Evolutionary conservation across 2,329 filamentous ascomycete genomes (phyloP).

Genomic region (Talaromyces sp.): DNA sequence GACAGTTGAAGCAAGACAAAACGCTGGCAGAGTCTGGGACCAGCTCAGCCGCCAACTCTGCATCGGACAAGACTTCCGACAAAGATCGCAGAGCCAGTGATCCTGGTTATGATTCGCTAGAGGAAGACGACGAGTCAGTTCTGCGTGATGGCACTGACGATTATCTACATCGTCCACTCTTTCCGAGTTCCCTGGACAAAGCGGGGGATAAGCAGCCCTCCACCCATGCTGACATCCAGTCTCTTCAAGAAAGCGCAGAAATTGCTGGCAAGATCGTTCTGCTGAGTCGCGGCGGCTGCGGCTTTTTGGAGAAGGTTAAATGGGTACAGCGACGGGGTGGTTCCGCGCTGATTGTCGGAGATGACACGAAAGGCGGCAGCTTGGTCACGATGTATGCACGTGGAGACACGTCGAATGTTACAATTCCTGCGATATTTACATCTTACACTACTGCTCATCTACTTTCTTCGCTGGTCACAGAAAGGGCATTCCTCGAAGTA

Average conservation of each 20-base stretch:
- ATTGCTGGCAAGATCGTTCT: conserved; percentile 91
- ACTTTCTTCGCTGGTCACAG: conserved; percentile 76
- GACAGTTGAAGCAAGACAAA: conserved; percentile 29
- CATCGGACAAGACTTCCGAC: conserved; percentile 17
- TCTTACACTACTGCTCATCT: conserved; percentile 91
- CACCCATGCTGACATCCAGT: conserved; percentile 84
- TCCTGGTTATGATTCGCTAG: conserved; percentile 18
- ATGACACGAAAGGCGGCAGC: conserved; percentile 82
- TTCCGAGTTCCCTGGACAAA: conserved; percentile 29
- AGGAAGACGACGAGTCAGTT: conserved; percentile 12
- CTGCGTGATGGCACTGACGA: conserved; percentile 77
- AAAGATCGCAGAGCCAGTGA: conserved; percentile 19
- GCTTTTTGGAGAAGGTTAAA: conserved; percentile 93
- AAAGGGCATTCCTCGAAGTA: background rate
- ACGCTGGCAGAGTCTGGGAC: conserved; percentile 15
- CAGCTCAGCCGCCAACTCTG: conserved; percentile 19
- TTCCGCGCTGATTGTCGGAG: conserved; percentile 85
- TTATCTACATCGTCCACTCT: conserved; percentile 62
- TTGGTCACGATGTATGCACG: conserved; percentile 98
- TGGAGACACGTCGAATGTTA: conserved; percentile 90
- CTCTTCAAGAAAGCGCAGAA: conserved; percentile 83
- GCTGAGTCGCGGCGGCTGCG: conserved; percentile 86
- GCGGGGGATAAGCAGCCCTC: conserved; percentile 28
- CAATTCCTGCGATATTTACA: conserved; percentile 91
- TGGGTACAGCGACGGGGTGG: conserved; percentile 92